A percentile compares a stretch with the other conserved stretches of the same genome.
These are phyloP conservation scores for Fusarium musae DNA, from an alignment of 2,329 filamentous ascomycete species.

Conservation along the genomic window DNA sequence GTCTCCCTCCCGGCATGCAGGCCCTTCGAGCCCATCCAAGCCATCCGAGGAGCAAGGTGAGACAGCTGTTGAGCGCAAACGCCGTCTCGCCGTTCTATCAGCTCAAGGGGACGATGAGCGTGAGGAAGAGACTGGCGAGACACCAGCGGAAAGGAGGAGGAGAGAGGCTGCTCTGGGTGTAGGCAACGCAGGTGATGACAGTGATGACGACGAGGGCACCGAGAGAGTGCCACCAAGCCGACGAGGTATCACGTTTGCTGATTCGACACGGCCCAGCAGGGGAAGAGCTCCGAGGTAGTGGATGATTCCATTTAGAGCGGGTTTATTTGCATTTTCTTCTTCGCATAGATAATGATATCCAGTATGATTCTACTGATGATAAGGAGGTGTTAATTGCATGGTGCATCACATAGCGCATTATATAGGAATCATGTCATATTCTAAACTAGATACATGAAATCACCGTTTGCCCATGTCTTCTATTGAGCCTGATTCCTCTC, in stretches of 20 bases:
- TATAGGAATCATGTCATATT: constrained; percentile 15
- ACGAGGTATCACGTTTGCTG: constrained; percentile 71
- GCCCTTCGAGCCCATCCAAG: constrained; percentile 14
- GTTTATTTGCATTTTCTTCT: constrained; percentile 37
- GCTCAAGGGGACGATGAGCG: constrained; percentile 55
- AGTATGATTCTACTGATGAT: constrained; percentile 19
- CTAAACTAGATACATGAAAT: neutral
- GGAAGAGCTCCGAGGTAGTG: constrained; percentile 28
- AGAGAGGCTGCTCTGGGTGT: constrained; percentile 79
- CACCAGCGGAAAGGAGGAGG: constrained; percentile 77
- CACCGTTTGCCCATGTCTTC: neutral
- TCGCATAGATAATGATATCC: constrained; percentile 36
- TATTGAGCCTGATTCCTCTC: neutral
- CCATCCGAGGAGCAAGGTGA: constrained; percentile 58
- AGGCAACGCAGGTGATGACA: constrained; percentile 54
- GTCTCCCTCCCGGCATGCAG: constrained; percentile 26
- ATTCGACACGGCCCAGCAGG: constrained; percentile 48
- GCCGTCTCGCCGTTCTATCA: constrained; percentile 67
- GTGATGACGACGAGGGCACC: constrained; percentile 67
- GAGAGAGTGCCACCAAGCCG: constrained; percentile 62
- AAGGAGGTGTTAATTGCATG: constrained; percentile 20
- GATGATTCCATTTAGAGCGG: constrained; percentile 11
- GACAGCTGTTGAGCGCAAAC: constrained; percentile 75
- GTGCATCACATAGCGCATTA: constrained; percentile 22
- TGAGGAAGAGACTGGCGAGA: constrained; percentile 66